phyloP scores from a whole-genome alignment of 306 rosid species.

The Delonix regia region DNA sequence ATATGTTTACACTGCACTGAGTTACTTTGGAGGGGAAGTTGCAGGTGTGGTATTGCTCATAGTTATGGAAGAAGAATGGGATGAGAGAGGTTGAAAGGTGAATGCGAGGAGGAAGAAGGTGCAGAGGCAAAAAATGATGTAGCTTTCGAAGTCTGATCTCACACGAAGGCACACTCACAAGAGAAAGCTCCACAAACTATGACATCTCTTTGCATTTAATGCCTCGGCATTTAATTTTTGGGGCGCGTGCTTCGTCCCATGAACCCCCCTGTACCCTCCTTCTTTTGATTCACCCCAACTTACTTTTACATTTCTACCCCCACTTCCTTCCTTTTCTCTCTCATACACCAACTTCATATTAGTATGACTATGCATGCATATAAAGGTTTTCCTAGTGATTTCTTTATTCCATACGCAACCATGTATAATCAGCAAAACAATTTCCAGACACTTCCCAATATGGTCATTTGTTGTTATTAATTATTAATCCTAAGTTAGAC shows the following conservation, averaged over 20 bases:
- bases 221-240: constrained; percentile 54
- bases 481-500: background rate
- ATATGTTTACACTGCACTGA: too few relatives aligned
- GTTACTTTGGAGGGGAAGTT: too few relatives aligned
- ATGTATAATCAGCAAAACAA: background rate
- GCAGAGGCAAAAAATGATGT: constrained; percentile 65
- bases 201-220: constrained; percentile 47
- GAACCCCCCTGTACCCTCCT: constrained; percentile 36
- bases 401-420: too few relatives aligned
- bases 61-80: too few relatives aligned
- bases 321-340: background rate
- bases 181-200: constrained; percentile 52
- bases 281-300: constrained; percentile 12
- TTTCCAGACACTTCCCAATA: background rate
- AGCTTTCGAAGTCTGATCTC: constrained; percentile 59
- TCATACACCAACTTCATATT: too few relatives aligned
- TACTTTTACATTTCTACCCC: constrained; percentile 37
- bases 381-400: too few relatives aligned
- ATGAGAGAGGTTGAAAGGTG: too few relatives aligned
- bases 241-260: constrained; percentile 64
- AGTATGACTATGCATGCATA: too few relatives aligned
- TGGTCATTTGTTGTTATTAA: background rate
- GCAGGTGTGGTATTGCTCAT: too few relatives aligned
- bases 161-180: constrained; percentile 32
- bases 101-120: constrained; percentile 5